Evolutionary conservation across 2,329 filamentous ascomycete genomes (phyloP), one percentile per base, ranked within the genome.

Genomic region (Lasiodiplodia theobromae): DNA sequence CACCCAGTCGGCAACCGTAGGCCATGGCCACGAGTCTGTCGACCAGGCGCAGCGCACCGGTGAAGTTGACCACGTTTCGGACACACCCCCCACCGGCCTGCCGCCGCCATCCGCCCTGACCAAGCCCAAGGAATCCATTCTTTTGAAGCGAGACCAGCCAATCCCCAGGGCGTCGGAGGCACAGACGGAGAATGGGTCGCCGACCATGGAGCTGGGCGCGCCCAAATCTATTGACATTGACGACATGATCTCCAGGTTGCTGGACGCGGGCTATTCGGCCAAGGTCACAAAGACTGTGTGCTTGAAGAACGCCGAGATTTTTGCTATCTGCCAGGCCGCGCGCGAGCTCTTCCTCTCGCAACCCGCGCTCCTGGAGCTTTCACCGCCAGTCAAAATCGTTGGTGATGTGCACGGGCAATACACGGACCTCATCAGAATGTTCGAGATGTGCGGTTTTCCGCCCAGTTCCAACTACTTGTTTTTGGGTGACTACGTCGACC

Each of bases 251-350:
- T 94, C 94, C 75, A 90, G 96, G 53, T 87, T 99, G 53, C 85
- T 99, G 66, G 96, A 99, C 80, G 95, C 96, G 11, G 96, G 92
- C 14, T 99, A 99, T 77, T 92, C 94, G 54, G 94, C 94, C 72
- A 99, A 99, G 81, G 93, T 97, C 74, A 98, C 96, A 71, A 99
- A 99, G 85, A 93, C 94, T 25, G 95, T 98, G 28, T 97, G 94
- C 74, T 85, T 99, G 70, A 97, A 97, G 85, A 98, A 99, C 77
- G 96, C 96, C 49, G 96, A 99, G 80, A 98, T 99, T 72, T 92
- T 91, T 57, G 94, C 95, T 70, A 95, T 99, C 72, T 99, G 96
- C 79, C 89, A 92, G 71, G 92, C 93, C 68, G 94, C 92, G 3
- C 89, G 94, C 69, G 96, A 99, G 80, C 87, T 95, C 11, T 92